Conservation (phyloP, 768 basidiomycete species). For the Dacryopinax primogenitus region DNA sequence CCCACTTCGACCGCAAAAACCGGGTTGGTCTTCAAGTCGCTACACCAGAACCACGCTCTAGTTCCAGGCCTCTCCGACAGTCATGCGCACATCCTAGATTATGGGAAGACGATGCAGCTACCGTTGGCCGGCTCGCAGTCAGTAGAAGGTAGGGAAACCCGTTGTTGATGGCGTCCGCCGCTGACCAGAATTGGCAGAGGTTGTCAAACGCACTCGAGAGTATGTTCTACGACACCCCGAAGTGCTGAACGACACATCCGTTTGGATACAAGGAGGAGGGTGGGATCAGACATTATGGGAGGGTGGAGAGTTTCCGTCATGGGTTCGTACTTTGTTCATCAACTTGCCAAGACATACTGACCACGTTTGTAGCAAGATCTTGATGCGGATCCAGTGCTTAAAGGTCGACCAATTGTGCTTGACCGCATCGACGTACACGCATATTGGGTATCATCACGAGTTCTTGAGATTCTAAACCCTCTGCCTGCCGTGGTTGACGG, state of each 20-base stretch:
- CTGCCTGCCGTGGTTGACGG: conserved; percentile 57
- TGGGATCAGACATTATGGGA: conserved; percentile 73
- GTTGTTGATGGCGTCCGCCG: background rate
- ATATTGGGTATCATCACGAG: conserved; percentile 66
- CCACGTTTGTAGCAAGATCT: conserved; percentile 46
- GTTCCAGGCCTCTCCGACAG: conserved; percentile 64
- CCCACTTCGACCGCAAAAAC: conserved; percentile 17
- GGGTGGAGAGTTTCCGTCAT: conserved; percentile 49
- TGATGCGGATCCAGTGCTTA: conserved; percentile 52
- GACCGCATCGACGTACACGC: conserved; percentile 74
- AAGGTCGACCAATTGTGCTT: conserved; percentile 58
- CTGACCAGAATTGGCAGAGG: conserved; percentile 33
- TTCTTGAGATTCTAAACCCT: conserved; percentile 42
- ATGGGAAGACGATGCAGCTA: conserved; percentile 58
- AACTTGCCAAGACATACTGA: background rate
- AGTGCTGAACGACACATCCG: conserved; percentile 37
- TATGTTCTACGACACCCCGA: conserved; percentile 50
- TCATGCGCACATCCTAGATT: conserved; percentile 36
- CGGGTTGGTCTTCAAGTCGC: conserved; percentile 35
- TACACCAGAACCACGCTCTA: conserved; percentile 42
- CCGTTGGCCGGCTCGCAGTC: conserved; percentile 47
- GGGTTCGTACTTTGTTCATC: conserved; percentile 34
- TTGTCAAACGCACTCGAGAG: conserved; percentile 44
- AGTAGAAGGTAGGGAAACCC: conserved; percentile 37
- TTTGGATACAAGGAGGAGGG: conserved; percentile 76